Evolutionary conservation across 2,329 filamentous ascomycete genomes (phyloP).

Genomic region (Geosmithia putterillii): DNA sequence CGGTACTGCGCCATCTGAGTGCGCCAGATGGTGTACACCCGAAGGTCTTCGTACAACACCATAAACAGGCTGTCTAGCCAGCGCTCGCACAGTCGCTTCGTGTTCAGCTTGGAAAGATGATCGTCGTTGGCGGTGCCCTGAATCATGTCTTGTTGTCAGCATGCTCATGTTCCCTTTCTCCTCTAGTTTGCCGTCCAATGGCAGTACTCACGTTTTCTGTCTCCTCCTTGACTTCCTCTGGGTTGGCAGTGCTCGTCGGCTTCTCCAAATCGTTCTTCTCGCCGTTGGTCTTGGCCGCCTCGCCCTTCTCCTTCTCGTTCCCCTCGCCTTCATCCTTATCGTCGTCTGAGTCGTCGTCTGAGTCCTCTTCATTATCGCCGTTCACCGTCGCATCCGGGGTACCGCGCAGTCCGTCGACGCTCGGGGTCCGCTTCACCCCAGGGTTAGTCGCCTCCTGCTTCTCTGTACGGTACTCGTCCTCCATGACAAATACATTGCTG

Average conservation of each 20-base stretch:
- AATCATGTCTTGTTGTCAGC: not conserved
- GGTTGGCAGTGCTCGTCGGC: slow-evolving; percentile 66
- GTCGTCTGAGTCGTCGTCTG: slow-evolving; percentile 20
- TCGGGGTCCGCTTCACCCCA: slow-evolving; percentile 55
- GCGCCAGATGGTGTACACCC: slow-evolving; percentile 98
- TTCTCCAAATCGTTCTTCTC: slow-evolving; percentile 49
- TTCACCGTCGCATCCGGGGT: slow-evolving; percentile 49
- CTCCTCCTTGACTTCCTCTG: slow-evolving; percentile 64
- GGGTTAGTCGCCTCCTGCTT: slow-evolving; percentile 49
- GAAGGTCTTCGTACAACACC: slow-evolving; percentile 95
- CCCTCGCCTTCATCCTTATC: slow-evolving; percentile 14
- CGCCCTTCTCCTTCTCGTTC: slow-evolving; percentile 9
- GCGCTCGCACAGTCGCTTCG: slow-evolving; percentile 91
- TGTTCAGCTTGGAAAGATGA: slow-evolving; percentile 82
- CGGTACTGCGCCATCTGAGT: slow-evolving; percentile 95
- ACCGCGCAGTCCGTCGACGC: slow-evolving; percentile 65
- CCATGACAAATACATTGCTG: slow-evolving; percentile 98
- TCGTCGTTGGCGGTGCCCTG: slow-evolving; percentile 54
- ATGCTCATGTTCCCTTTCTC: not conserved
- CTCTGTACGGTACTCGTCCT: slow-evolving; percentile 92
- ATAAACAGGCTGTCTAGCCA: slow-evolving; percentile 99
- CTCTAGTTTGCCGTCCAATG: not conserved
- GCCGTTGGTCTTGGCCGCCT: slow-evolving; percentile 17
- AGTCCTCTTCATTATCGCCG: slow-evolving; percentile 25
- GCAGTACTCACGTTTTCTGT: slow-evolving; percentile 48